Conservation (phyloP, 768 basidiomycete genomes). For the Rhodocollybia butyracea region DNA sequence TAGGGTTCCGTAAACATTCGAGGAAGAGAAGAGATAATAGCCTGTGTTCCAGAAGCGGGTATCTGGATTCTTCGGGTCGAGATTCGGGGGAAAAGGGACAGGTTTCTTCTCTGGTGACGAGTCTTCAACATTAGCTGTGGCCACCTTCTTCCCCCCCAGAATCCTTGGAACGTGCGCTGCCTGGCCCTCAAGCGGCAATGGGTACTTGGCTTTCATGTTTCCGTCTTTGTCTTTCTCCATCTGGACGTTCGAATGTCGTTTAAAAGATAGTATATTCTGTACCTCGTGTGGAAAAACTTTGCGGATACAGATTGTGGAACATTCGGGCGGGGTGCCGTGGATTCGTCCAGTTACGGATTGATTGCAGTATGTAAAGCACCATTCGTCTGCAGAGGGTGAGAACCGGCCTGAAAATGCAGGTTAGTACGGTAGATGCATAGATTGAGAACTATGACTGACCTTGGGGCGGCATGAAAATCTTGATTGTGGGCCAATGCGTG, state of each 20-base stretch:
- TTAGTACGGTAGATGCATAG: neutral
- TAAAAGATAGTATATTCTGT: conserved; percentile 44
- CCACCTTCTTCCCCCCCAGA: conserved; percentile 38
- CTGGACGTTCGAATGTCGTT: conserved; percentile 29
- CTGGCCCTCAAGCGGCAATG: conserved; percentile 68
- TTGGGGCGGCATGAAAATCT: conserved; percentile 50
- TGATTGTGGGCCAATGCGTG: conserved; percentile 49
- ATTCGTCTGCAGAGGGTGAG: conserved; percentile 61
- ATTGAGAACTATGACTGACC: conserved; percentile 25
- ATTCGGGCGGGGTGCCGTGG: conserved; percentile 47
- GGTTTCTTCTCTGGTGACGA: neutral
- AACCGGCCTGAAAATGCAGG: conserved; percentile 38
- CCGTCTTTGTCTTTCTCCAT: conserved; percentile 29
- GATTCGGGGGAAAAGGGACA: neutral
- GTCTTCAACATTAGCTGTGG: conserved; percentile 25
- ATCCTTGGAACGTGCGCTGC: conserved; percentile 40
- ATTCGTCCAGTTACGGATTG: conserved; percentile 55
- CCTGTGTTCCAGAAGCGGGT: conserved; percentile 70
- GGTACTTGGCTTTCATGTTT: conserved; percentile 42
- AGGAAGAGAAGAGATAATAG: conserved; percentile 70
- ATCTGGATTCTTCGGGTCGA: conserved; percentile 20
- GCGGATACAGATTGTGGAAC: conserved; percentile 50
- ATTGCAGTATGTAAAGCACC: conserved; percentile 60
- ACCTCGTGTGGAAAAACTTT: conserved; percentile 69
- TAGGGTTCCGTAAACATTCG: conserved; percentile 46